Evolutionary conservation across 257 asterid species (phyloP).

Genomic region (Sherardia arvensis): DNA sequence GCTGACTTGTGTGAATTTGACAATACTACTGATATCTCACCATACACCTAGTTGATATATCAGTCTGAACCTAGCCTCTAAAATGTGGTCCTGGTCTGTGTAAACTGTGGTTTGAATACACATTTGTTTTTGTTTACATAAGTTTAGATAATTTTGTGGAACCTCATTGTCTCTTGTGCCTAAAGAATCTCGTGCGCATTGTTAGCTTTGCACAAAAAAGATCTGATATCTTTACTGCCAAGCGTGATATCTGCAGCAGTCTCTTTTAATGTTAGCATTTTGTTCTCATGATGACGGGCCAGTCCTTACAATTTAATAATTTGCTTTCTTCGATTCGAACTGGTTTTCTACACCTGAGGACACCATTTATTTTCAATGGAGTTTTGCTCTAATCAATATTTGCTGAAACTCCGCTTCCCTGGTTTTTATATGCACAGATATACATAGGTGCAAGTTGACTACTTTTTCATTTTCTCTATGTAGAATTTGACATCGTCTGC

Average conservation of each 20-base stretch:
- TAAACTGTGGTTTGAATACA: neutral
- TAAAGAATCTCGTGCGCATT: neutral
- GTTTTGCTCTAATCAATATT: neutral
- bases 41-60: neutral
- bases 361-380: neutral
- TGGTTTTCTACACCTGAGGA: neutral
- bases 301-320: neutral
- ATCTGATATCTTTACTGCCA: neutral
- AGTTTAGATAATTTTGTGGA: neutral
- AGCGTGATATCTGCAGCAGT: neutral
- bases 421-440: constrained; percentile 7
- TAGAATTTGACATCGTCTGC: constrained; percentile 17
- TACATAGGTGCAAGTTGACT: constrained; percentile 5
- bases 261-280: neutral
- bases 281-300: neutral
- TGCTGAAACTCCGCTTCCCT: constrained; percentile 1
- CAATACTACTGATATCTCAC: neutral
- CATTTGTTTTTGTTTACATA: neutral
- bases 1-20: constrained; percentile 3
- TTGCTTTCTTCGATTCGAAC: neutral
- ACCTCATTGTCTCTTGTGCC: neutral
- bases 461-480: constrained; percentile 15
- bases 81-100: neutral
- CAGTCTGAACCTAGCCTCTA: neutral
- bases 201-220: neutral